phyloP scores from a whole-genome alignment of 257 asterid genomes.

The Scutellaria barbata region DNA sequence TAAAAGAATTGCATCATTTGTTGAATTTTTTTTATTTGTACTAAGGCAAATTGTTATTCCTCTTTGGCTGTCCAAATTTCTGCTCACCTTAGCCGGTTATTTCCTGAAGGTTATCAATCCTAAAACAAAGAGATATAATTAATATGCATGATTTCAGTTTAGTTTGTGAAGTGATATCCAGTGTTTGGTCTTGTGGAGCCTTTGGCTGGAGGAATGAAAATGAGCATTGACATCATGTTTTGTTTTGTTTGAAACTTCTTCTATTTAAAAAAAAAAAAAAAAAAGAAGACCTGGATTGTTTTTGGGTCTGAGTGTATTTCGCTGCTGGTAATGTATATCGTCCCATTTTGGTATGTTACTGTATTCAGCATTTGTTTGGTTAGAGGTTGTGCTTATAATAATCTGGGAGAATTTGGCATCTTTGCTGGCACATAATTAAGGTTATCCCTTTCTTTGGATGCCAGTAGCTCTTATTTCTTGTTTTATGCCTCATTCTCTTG shows the following conservation, averaged over 20 bases:
- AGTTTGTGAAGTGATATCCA: constrained; percentile 1
- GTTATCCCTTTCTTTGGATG: neutral
- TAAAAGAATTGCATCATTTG: constrained; percentile 6
- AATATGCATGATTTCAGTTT: constrained; percentile 3
- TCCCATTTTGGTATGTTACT: constrained; percentile 3
- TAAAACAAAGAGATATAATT: constrained; percentile 5
- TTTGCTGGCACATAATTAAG: neutral
- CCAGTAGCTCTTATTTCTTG: neutral
- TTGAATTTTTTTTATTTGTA: no score
- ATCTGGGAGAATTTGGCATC: neutral
- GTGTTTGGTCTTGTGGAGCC: constrained; percentile 13
- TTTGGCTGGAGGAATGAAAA: neutral
- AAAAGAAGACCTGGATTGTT: neutral
- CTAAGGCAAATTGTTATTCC: neutral
- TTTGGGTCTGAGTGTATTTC: neutral
- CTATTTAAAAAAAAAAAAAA: no score
- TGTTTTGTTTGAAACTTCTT: neutral
- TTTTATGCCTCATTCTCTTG: constrained; percentile 1
- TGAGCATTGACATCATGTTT: neutral
- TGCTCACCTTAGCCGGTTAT: constrained; percentile 17
- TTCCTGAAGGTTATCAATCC: constrained; percentile 14
- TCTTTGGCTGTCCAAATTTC: neutral
- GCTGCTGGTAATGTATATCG: constrained; percentile 1
- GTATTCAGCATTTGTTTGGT: constrained; percentile 20
- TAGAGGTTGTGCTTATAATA: constrained; percentile 1